Percentiles rank a stretch among this genome's conserved stretches.
phyloP scores from a whole-genome alignment of 2,329 filamentous ascomycete species.

The Exophiala mesophila region DNA sequence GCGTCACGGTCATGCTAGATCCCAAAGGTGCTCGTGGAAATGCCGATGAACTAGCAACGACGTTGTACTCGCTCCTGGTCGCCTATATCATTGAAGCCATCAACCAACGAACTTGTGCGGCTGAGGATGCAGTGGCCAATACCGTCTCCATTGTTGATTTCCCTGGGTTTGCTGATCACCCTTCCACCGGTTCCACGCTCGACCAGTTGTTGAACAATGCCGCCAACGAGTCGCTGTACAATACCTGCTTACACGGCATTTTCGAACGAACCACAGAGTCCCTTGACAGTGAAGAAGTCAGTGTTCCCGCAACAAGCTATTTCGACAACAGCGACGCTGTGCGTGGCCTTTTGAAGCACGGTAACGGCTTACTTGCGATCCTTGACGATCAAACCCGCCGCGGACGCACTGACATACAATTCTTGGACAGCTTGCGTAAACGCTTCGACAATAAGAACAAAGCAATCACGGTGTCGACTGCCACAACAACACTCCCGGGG shows the following conservation, averaged over 20 bases:
- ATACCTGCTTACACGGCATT: slow-evolving; percentile 89
- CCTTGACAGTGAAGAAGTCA: slow-evolving; percentile 89
- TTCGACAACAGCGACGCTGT: slow-evolving; percentile 97
- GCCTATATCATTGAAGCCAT: slow-evolving; percentile 90
- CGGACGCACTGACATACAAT: slow-evolving; percentile 80
- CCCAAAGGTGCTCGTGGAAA: slow-evolving; percentile 83
- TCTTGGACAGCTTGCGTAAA: slow-evolving; percentile 85
- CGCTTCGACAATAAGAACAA: slow-evolving; percentile 93
- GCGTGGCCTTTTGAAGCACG: slow-evolving; percentile 81
- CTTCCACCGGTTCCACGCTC: slow-evolving; percentile 75
- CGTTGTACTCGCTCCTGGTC: slow-evolving; percentile 87
- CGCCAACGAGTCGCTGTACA: slow-evolving; percentile 86
- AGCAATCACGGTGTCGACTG: slow-evolving; percentile 72
- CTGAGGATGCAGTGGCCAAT: slow-evolving; percentile 84
- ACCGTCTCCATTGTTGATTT: slow-evolving; percentile 95
- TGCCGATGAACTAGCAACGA: slow-evolving; percentile 88
- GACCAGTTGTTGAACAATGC: slow-evolving; percentile 95
- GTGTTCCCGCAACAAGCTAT: slow-evolving; percentile 85
- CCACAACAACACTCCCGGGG: slow-evolving; percentile 72
- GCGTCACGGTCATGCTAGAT: slow-evolving; percentile 98
- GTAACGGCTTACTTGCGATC: slow-evolving; percentile 89
- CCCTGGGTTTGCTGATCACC: slow-evolving; percentile 83
- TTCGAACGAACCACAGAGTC: slow-evolving; percentile 92
- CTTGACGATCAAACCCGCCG: slow-evolving; percentile 92
- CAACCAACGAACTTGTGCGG: slow-evolving; percentile 82